Percentiles rank a stretch among this genome's conserved stretches.
Conservation (phyloP, 352 stramenopile species). For the Thalassiosira mediterranea region DNA sequence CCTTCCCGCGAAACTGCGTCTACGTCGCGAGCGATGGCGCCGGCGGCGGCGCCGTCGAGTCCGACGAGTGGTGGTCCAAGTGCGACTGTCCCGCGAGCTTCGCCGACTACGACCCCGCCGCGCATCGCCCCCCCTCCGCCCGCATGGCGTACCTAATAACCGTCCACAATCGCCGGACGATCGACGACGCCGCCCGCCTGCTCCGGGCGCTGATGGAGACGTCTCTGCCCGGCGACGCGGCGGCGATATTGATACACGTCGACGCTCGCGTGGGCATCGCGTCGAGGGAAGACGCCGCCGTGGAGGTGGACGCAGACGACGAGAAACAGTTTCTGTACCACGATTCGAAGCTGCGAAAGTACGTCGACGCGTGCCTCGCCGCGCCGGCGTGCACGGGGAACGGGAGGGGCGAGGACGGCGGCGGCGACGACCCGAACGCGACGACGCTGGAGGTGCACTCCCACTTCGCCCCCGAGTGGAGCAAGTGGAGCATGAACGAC, state of each 20-base stretch:
- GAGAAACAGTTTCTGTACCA: constrained; percentile 52
- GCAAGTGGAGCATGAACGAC: constrained; percentile 83
- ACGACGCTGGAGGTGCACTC: constrained; percentile 46
- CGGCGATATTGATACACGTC: constrained; percentile 82
- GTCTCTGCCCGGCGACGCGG: constrained; percentile 47
- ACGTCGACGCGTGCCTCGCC: constrained; percentile 67
- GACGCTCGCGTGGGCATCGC: constrained; percentile 56
- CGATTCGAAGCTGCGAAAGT: constrained; percentile 49
- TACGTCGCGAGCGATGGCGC: no score
- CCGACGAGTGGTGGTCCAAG: constrained; percentile 25
- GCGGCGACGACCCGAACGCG: constrained; percentile 7
- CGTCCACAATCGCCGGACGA: constrained; percentile 80
- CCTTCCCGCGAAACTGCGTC: no score
- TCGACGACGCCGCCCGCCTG: constrained; percentile 65
- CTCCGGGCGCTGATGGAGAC: constrained; percentile 63
- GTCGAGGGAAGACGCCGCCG: background rate
- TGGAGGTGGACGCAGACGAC: background rate
- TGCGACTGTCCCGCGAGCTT: constrained; percentile 36
- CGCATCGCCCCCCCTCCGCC: constrained; percentile 12
- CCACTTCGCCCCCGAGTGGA: constrained; percentile 65
- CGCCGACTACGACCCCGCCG: constrained; percentile 8
- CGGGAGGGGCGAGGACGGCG: background rate
- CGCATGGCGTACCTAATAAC: constrained; percentile 80
- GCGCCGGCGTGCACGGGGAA: constrained; percentile 22
- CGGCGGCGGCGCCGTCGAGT: no score